Percentiles rank a stretch among this genome's conserved stretches.
These are phyloP conservation scores for Hymenoscyphus fructigenus DNA, from an alignment of 2,329 filamentous ascomycete genomes.

Conservation along the genomic window DNA sequence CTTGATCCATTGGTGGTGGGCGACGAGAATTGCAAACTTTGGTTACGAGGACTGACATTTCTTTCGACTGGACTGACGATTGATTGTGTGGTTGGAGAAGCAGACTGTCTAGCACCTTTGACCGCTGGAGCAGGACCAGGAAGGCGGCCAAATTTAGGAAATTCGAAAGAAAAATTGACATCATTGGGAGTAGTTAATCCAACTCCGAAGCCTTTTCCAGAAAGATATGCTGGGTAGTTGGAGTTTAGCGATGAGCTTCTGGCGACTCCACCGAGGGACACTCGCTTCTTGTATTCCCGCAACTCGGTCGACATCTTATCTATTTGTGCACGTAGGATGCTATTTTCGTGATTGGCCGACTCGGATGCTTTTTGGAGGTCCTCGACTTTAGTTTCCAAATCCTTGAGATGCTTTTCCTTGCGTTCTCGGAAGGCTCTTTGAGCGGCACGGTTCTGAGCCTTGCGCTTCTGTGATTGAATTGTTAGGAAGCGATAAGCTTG, in stretches of 20 bases:
- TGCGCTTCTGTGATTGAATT: constrained; percentile 67
- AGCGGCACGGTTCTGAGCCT: constrained; percentile 91
- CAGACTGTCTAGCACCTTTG: constrained; percentile 25
- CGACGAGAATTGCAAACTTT: constrained; percentile 22
- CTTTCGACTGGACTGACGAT: constrained; percentile 28
- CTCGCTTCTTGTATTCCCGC: constrained; percentile 83
- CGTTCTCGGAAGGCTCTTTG: constrained; percentile 92
- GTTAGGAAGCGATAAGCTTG: neutral
- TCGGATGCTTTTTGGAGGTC: constrained; percentile 82
- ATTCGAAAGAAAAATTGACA: constrained; percentile 91
- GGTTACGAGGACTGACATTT: constrained; percentile 29
- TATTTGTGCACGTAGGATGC: constrained; percentile 78
- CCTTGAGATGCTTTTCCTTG: constrained; percentile 88
- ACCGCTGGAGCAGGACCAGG: constrained; percentile 42
- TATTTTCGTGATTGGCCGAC: constrained; percentile 81
- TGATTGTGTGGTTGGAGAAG: constrained; percentile 25
- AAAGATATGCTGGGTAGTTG: constrained; percentile 29
- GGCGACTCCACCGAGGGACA: constrained; percentile 54
- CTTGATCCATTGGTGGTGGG: constrained; percentile 41
- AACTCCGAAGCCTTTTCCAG: constrained; percentile 48
- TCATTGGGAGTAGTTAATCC: constrained; percentile 62
- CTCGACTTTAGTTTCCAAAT: constrained; percentile 75
- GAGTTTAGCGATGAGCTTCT: constrained; percentile 25
- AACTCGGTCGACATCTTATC: constrained; percentile 84
- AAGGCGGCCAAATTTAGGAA: constrained; percentile 86